These are phyloP conservation scores for Arthrobotrys conoides DNA, from an alignment of 2,329 filamentous ascomycete genomes.

Conservation along the genomic window DNA sequence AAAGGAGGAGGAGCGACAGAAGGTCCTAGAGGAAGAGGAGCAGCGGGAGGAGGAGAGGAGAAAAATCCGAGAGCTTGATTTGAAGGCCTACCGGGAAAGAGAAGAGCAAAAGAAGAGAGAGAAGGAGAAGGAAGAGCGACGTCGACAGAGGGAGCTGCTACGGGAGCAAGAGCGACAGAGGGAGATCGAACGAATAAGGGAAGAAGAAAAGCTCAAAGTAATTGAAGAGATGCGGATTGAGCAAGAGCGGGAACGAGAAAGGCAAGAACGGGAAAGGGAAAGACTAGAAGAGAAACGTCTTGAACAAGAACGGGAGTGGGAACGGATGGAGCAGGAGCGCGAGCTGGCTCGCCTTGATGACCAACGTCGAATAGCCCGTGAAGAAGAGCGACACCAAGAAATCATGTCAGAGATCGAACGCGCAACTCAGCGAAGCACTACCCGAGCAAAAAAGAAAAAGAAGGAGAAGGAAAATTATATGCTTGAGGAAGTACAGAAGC, in stretches of 20 bases:
- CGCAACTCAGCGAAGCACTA: constrained; percentile 54
- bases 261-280: constrained; percentile 18
- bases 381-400: constrained; percentile 54
- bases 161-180: constrained; percentile 50
- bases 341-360: constrained; percentile 51
- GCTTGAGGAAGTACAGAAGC: constrained; percentile 53
- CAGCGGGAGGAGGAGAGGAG: constrained; percentile 49
- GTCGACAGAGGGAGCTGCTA: constrained; percentile 45
- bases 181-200: constrained; percentile 57
- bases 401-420: constrained; percentile 60
- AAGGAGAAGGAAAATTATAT: constrained; percentile 51
- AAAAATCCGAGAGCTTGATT: constrained; percentile 51
- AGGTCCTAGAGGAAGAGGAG: constrained; percentile 46
- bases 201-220: constrained; percentile 60
- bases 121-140: constrained; percentile 49
- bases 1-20: constrained; percentile 48
- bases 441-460: constrained; percentile 51
- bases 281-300: constrained; percentile 18
- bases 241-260: constrained; percentile 47
- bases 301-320: constrained; percentile 49
- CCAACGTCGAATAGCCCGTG: constrained; percentile 41
- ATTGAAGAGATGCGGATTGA: constrained; percentile 60
- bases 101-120: constrained; percentile 58
- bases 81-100: constrained; percentile 40
- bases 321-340: constrained; percentile 47